Evolutionary conservation across 805 yeast genomes (phyloP).

Genomic region (Lipomyces spencermartinsiae): DNA sequence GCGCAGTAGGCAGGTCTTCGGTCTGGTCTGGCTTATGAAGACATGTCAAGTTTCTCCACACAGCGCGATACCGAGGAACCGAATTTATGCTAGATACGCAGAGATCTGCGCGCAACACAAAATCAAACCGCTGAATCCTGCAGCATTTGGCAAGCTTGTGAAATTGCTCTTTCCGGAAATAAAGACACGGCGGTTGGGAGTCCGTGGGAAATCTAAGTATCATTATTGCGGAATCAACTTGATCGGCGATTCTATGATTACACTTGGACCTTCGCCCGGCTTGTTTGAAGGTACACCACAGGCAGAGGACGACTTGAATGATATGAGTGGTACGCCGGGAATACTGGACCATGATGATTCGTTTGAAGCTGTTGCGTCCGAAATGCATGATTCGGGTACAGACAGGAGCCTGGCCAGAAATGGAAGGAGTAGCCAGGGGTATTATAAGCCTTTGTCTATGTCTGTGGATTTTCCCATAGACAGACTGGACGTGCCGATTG

Average conservation of each 20-base stretch:
- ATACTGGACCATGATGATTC: constrained; percentile 14
- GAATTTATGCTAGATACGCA: constrained; percentile 71
- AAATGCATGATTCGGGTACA: background rate
- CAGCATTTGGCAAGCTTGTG: constrained; percentile 78
- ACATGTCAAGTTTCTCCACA: constrained; percentile 59
- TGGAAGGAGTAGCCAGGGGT: background rate
- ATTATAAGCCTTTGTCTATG: background rate
- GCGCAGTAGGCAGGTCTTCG: constrained; percentile 66
- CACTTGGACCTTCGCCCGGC: constrained; percentile 10
- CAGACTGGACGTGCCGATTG: background rate
- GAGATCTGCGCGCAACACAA: constrained; percentile 60
- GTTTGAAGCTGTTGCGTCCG: constrained; percentile 10
- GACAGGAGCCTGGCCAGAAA: background rate
- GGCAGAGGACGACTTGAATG: constrained; percentile 6
- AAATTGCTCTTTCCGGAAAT: constrained; percentile 67
- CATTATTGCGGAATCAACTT: constrained; percentile 80
- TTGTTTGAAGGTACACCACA: background rate
- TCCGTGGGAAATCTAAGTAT: constrained; percentile 81
- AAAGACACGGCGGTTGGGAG: constrained; percentile 79
- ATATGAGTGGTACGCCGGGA: constrained; percentile 1
- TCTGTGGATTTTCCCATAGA: background rate
- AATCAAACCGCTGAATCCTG: constrained; percentile 70
- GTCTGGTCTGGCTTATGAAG: constrained; percentile 78
- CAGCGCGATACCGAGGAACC: constrained; percentile 67
- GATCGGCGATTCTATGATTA: constrained; percentile 46